Percentiles rank a stretch among this genome's conserved stretches.
Conservation (phyloP, 73 alveolate species). For the Stentor roeselii region DNA sequence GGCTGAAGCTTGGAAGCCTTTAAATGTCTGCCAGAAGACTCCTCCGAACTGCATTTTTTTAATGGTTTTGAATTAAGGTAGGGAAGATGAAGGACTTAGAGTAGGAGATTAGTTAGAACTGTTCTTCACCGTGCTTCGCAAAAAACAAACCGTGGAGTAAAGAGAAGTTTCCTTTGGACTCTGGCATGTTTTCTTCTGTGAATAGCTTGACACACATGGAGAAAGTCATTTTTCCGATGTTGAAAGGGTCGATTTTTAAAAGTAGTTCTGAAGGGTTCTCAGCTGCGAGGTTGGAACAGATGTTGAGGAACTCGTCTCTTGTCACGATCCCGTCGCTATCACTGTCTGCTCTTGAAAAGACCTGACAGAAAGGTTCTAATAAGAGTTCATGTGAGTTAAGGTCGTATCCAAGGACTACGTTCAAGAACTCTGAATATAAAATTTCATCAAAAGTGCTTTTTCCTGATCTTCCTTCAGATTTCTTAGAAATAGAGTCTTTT, state of each 20-base stretch:
- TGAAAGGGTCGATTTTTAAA: background rate
- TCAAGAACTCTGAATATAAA: slow-evolving; percentile 67
- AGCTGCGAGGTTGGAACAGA: background rate
- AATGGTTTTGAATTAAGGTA: too few species aligned
- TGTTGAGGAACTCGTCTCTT: slow-evolving; percentile 77
- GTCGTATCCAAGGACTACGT: slow-evolving; percentile 83
- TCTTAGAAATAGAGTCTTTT: slow-evolving; percentile 27
- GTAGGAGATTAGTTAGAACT: too few species aligned
- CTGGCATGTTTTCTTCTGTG: background rate
- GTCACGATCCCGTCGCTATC: slow-evolving; percentile 86
- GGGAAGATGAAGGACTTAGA: too few species aligned
- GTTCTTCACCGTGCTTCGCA: background rate
- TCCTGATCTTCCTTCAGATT: slow-evolving; percentile 25
- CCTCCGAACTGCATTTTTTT: slow-evolving; percentile 12
- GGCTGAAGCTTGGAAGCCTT: slow-evolving; percentile 8
- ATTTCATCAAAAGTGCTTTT: slow-evolving; percentile 28
- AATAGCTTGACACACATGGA: background rate
- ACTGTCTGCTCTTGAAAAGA: slow-evolving; percentile 76
- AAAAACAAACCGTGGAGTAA: background rate
- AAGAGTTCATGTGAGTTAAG: slow-evolving; percentile 89
- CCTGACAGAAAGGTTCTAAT: slow-evolving; percentile 70
- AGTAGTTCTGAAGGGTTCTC: background rate
- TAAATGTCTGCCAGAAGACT: slow-evolving; percentile 13
- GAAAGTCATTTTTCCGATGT: background rate
- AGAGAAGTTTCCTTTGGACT: background rate